Evolutionary conservation across 495 filamentous ascomycete genomes (phyloP).

Genomic region (Xylaria intraflava): DNA sequence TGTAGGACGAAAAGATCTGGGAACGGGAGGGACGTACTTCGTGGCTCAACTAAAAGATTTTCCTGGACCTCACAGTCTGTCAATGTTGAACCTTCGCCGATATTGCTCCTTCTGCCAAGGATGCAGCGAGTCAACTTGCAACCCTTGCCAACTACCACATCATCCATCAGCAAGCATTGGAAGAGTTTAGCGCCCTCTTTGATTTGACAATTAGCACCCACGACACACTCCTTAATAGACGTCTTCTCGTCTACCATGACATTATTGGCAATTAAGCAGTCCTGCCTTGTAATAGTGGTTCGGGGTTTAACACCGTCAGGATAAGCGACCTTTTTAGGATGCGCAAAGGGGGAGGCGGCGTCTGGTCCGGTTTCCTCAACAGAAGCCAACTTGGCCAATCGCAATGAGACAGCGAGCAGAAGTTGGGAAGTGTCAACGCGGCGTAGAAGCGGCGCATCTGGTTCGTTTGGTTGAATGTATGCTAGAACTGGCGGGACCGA

Average conservation of each 20-base stretch:
- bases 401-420: slow-evolving; percentile 73
- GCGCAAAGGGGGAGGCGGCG: slow-evolving; percentile 61
- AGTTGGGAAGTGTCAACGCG: slow-evolving; percentile 81
- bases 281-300: slow-evolving; percentile 66
- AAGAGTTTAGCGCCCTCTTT: slow-evolving; percentile 69
- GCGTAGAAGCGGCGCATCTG: slow-evolving; percentile 56
- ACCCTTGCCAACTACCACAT: slow-evolving; percentile 69
- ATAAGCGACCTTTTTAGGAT: slow-evolving; percentile 71
- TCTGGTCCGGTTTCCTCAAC: slow-evolving; percentile 56
- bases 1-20: neutral
- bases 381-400: slow-evolving; percentile 67
- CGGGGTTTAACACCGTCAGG: slow-evolving; percentile 67
- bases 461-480: slow-evolving; percentile 56
- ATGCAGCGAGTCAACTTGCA: slow-evolving; percentile 76
- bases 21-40: slow-evolving; percentile 48
- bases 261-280: slow-evolving; percentile 77
- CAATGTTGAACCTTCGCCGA: slow-evolving; percentile 68
- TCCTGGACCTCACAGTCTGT: slow-evolving; percentile 90
- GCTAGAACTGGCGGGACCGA: slow-evolving; percentile 65
- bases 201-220: slow-evolving; percentile 82
- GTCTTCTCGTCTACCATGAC: slow-evolving; percentile 75
- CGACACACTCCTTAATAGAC: slow-evolving; percentile 81
- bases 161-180: slow-evolving; percentile 86
- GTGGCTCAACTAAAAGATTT: slow-evolving; percentile 69
- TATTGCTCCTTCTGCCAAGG: slow-evolving; percentile 63